These are phyloP conservation scores for Pyrenophora tritici-repentis DNA, from an alignment of 2,329 filamentous ascomycete genomes.

Conservation along the genomic window DNA sequence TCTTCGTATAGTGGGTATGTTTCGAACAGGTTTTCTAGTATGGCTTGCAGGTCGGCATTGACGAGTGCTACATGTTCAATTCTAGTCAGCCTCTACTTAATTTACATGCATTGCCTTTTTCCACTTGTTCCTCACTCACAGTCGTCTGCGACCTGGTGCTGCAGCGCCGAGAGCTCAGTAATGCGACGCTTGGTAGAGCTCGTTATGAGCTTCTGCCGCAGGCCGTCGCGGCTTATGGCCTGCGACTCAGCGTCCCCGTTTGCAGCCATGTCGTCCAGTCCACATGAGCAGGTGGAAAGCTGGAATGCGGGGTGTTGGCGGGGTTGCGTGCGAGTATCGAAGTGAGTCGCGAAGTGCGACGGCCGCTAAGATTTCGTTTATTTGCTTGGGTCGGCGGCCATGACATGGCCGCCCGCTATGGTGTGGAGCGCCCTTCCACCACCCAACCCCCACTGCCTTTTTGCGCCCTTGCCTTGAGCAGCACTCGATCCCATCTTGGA, in stretches of 20 bases:
- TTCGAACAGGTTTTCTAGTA: constrained; percentile 78
- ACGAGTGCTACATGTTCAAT: constrained; percentile 45
- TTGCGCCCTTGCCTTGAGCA: constrained; percentile 8
- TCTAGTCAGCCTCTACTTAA: constrained; percentile 16
- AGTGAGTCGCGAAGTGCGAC: constrained; percentile 8
- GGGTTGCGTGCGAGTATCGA: constrained; percentile 25
- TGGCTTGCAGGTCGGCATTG: constrained; percentile 51
- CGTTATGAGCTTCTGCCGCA: constrained; percentile 51
- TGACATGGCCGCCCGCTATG: constrained; percentile 21
- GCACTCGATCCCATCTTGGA: not conserved
- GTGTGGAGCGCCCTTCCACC: constrained; percentile 22
- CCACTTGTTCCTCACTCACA: constrained; percentile 41
- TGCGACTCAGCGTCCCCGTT: constrained; percentile 41
- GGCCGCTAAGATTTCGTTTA: constrained; percentile 25
- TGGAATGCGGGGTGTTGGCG: constrained; percentile 33
- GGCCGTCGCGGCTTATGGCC: constrained; percentile 40
- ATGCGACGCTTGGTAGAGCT: constrained; percentile 56
- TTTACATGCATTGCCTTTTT: not conserved
- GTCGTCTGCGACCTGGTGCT: constrained; percentile 51
- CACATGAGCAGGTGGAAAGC: constrained; percentile 34
- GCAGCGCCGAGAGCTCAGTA: constrained; percentile 51
- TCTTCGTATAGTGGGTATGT: constrained; percentile 89
- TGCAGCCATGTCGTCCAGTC: constrained; percentile 44
- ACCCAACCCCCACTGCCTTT: constrained; percentile 10
- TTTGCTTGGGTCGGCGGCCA: constrained; percentile 7